These are phyloP conservation scores for Suaeda aralocaspica DNA, from an alignment of 148 eudicot genomes.

Conservation along the genomic window DNA sequence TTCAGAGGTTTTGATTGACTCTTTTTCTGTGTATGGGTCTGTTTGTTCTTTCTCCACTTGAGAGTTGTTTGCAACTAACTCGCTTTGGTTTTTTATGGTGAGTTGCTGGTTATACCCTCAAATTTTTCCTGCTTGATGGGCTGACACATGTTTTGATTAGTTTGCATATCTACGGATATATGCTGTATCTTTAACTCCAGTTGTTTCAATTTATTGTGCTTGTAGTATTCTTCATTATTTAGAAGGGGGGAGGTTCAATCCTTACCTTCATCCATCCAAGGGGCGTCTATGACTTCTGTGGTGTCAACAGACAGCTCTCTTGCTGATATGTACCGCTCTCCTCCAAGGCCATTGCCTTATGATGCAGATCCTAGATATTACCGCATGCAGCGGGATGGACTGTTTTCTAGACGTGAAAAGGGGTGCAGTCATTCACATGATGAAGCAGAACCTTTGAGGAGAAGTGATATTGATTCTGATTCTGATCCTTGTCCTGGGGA, in stretches of 20 bases:
- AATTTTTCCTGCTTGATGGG: neutral
- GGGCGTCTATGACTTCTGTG: constrained; percentile 51
- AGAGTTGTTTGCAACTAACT: neutral
- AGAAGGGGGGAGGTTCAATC: constrained; percentile 67
- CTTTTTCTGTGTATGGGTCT: neutral
- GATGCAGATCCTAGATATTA: constrained; percentile 70
- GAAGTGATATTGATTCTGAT: constrained; percentile 58
- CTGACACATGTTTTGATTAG: neutral
- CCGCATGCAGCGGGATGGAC: constrained; percentile 65
- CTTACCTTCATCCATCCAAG: constrained; percentile 63
- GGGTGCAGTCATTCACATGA: constrained; percentile 74
- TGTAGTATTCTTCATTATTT: constrained; percentile 80
- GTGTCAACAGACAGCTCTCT: constrained; percentile 55
- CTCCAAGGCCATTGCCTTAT: constrained; percentile 89
- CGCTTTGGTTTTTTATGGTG: neutral
- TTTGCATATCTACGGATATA: neutral
- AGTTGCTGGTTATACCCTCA: neutral
- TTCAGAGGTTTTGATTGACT: neutral
- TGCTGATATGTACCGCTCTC: constrained; percentile 71
- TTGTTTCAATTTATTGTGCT: constrained; percentile 11
- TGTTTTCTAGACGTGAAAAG: constrained; percentile 73
- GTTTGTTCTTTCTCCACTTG: neutral
- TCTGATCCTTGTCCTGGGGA: constrained; percentile 49
- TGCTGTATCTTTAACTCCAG: constrained; percentile 5
- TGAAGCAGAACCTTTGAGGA: constrained; percentile 68